Evolutionary conservation across 2,329 filamentous ascomycete genomes (phyloP), one percentile per base, ranked within the genome.

Genomic region (Albophoma yamanashiensis): DNA sequence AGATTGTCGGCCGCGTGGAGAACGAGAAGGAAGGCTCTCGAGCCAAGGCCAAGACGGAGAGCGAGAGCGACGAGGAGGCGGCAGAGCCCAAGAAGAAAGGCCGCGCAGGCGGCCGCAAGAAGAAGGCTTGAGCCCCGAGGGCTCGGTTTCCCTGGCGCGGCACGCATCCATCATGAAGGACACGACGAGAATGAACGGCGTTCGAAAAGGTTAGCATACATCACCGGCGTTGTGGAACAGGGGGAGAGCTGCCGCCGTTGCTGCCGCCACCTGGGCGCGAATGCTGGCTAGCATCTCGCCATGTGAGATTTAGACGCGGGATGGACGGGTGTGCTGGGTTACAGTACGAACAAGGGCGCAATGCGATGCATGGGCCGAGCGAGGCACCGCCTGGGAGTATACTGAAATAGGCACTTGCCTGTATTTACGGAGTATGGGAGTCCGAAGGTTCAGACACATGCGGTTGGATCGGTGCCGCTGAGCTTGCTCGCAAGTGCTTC

Each of bases 1-100:
- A 97, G 58, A 97, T 97, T 67, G 92, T 96, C 58, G 82, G 86
- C 67, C 93, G 93, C 71, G 88, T 97, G 0, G 89, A 82, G 64
- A 79, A 79, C 42, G 82, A 86, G 66, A 83, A 83, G 69, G 73
- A 75, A 62, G 72, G 72, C 5, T 67, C 66, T 59, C 72, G 68
- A 59, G 69, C 74, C 31, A 76, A 75, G 59, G 74, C 72, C 58
- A 82, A 82, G 69, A 73, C 71, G 2, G 82, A 84, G 65, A 82
- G 76, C 63, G 81, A 81, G 39, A 82, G 75, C 60, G 79, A 82
- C 40, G 79, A 80, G n/a, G 79, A 80, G 45, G 69, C 70, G 38
- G 67, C 64, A 12, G 80, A 79, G 62, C 73, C 76, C 12, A 81
- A 80, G 72, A 81, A 78, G 68, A 77, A 74, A 67, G 75, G 73